Percentiles rank a stretch among this genome's conserved stretches.
These are phyloP conservation scores for Vaccinium myrtillus DNA, from an alignment of 148 eudicot genomes.

Conservation along the genomic window DNA sequence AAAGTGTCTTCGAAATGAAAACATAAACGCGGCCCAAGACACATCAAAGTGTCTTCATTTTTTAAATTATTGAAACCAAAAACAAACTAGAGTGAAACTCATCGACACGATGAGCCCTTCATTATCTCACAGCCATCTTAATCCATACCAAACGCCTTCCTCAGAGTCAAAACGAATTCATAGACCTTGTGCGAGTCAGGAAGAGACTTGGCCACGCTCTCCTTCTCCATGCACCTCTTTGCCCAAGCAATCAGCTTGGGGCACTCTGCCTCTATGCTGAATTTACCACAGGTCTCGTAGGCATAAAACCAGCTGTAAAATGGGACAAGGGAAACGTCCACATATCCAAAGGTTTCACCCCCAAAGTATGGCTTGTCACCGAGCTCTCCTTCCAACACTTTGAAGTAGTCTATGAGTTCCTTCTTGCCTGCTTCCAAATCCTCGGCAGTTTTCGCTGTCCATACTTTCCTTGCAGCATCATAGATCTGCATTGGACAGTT, in stretches of 20 bases:
- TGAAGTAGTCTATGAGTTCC: neutral
- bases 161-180: neutral
- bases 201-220: slow-evolving; percentile 14
- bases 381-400: slow-evolving; percentile 10
- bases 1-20: too few species aligned
- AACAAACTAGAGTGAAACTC: neutral
- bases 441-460: neutral
- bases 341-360: neutral
- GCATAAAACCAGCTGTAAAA: slow-evolving; percentile 15
- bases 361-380: slow-evolving; percentile 9
- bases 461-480: neutral
- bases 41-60: too few species aligned
- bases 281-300: neutral
- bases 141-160: neutral
- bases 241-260: slow-evolving; percentile 15
- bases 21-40: too few species aligned
- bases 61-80: neutral
- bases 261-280: slow-evolving; percentile 16
- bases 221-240: slow-evolving; percentile 16
- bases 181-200: slow-evolving; percentile 15
- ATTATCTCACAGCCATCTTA: neutral
- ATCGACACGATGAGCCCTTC: neutral
- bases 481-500: neutral
- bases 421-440: slow-evolving; percentile 10
- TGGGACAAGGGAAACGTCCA: neutral